Base-by-base conservation (phyloP, 2,329 filamentous ascomycete genomes). In the Aspergillus vadensis region DNA sequence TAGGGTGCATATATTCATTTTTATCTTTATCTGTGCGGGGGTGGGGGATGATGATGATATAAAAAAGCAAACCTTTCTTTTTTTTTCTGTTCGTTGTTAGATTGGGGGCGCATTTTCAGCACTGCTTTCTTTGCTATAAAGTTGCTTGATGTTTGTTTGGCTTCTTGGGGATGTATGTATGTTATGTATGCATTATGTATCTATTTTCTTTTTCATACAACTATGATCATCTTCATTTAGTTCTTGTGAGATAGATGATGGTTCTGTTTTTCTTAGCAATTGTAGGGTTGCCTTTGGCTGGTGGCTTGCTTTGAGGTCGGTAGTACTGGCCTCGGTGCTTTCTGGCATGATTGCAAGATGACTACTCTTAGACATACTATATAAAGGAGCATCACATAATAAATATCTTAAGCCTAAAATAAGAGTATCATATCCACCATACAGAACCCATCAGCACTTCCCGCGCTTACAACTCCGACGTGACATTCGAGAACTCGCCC, bases 401-500 rank as follows among this genome's bases (percentile, higher is more conserved):
- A 47, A 44, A 62, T 55, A 49, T 61, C 54, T 63, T 59, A 39
- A 12, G 43, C 62, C 56, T 66, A 59, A 60, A 52, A 27, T 57
- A 60, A 57, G 53, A 51, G 32, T 57, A 51, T 60, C 59, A 65
- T 59, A 57, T 61, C 58, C 47, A 62, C 60, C 58, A 65, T 63
- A 39, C 62, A 58, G 63, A 54, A 49, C 6, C 47, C 41, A 44
- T 19, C 41, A 17, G 17, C 41, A 30, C 14, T 27, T 54, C 54
- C 44, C 5, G n/a, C 15, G 47, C 63, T 66, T 73, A 76, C 67
- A 96, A 77, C 72, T 88, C 82, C 71, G 90, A 91, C 60, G 91
- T 96, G 57, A 97, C 93, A 77, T 97, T 97, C 66, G 90, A 94
- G 79, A 99, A 99, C 83, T 99, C 95, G 78, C 93, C 93, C 87